phyloP scores from a whole-genome alignment of 2,329 filamentous ascomycete species.

The Fusarium tanahbumbuense region DNA sequence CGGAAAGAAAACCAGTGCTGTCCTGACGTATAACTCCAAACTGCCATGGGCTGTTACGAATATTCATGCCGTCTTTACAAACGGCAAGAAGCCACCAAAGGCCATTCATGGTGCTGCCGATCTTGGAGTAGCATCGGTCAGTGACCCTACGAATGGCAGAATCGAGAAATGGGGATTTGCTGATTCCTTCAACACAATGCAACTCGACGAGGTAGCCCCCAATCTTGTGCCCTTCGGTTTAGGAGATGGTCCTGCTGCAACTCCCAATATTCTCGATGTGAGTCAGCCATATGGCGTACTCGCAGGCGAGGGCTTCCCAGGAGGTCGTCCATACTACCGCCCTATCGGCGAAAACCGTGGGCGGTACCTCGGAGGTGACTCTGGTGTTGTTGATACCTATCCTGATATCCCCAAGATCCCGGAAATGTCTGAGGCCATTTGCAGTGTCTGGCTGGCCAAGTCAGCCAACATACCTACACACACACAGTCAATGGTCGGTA shows the following conservation, averaged over 20 bases:
- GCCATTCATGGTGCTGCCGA: slow-evolving; percentile 88
- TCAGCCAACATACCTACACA: slow-evolving; percentile 75
- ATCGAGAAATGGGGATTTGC: slow-evolving; percentile 84
- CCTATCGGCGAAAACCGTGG: slow-evolving; percentile 79
- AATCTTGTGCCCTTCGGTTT: slow-evolving; percentile 81
- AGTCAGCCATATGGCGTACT: slow-evolving; percentile 87
- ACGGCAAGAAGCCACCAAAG: slow-evolving; percentile 77
- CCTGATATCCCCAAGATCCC: slow-evolving; percentile 82
- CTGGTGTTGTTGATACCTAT: slow-evolving; percentile 69
- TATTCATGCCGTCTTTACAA: slow-evolving; percentile 80
- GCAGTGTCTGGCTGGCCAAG: slow-evolving; percentile 91
- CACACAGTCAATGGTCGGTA: slow-evolving; percentile 82
- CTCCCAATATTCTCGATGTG: slow-evolving; percentile 90
- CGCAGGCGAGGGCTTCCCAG: slow-evolving; percentile 86
- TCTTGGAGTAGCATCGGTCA: slow-evolving; percentile 80
- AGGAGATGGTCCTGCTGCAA: slow-evolving; percentile 80
- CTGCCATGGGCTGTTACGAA: slow-evolving; percentile 82
- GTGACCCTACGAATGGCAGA: slow-evolving; percentile 81
- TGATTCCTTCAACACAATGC: slow-evolving; percentile 78
- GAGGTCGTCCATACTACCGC: slow-evolving; percentile 83
- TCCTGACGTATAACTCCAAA: slow-evolving; percentile 87
- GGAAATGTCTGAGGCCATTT: slow-evolving; percentile 76
- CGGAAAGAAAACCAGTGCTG: slow-evolving; percentile 75
- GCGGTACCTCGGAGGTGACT: slow-evolving; percentile 75
- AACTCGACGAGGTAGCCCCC: slow-evolving; percentile 81